These are phyloP conservation scores for Sporothrix variecibatus DNA, from an alignment of 2,329 filamentous ascomycete species.

Conservation along the genomic window DNA sequence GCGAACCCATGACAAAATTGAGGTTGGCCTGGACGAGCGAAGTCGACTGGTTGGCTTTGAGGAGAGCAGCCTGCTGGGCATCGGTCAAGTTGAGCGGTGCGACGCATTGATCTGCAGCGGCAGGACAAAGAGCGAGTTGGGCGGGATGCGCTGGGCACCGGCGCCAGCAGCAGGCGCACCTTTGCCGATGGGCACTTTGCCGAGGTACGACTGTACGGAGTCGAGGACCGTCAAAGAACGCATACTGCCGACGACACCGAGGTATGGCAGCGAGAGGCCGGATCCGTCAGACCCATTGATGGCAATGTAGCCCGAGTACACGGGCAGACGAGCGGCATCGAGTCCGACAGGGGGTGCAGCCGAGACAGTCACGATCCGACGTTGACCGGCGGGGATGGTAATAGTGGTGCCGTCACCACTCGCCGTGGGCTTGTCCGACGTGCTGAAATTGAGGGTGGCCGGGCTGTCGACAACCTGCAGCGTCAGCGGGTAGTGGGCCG, in stretches of 20 bases:
- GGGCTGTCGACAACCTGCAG: constrained; percentile 39
- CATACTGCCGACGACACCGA: constrained; percentile 38
- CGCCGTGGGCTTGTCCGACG: not conserved
- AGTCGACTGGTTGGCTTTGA: constrained; percentile 33
- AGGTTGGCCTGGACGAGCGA: constrained; percentile 45
- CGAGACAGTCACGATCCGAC: constrained; percentile 50
- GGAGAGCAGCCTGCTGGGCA: constrained; percentile 26
- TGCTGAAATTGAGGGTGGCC: constrained; percentile 47
- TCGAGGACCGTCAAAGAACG: constrained; percentile 26
- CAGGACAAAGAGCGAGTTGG: constrained; percentile 46
- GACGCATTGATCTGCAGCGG: constrained; percentile 33
- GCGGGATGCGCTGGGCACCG: constrained; percentile 28
- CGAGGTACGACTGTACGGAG: constrained; percentile 24
- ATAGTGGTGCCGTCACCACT: constrained; percentile 40
- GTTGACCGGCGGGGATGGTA: constrained; percentile 46
- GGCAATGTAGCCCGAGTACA: constrained; percentile 52
- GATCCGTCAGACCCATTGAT: constrained; percentile 47
- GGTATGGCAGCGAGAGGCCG: constrained; percentile 44
- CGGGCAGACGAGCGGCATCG: constrained; percentile 45
- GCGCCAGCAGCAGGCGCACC: not conserved
- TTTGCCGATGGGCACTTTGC: constrained; percentile 24
- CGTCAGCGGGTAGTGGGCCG: constrained; percentile 50
- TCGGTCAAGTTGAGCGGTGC: constrained; percentile 35
- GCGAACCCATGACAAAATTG: constrained; percentile 49
- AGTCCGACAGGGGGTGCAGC: constrained; percentile 45